phyloP scores from a whole-genome alignment of 2,329 filamentous ascomycete species.

The Fusarium odoratissimum region DNA sequence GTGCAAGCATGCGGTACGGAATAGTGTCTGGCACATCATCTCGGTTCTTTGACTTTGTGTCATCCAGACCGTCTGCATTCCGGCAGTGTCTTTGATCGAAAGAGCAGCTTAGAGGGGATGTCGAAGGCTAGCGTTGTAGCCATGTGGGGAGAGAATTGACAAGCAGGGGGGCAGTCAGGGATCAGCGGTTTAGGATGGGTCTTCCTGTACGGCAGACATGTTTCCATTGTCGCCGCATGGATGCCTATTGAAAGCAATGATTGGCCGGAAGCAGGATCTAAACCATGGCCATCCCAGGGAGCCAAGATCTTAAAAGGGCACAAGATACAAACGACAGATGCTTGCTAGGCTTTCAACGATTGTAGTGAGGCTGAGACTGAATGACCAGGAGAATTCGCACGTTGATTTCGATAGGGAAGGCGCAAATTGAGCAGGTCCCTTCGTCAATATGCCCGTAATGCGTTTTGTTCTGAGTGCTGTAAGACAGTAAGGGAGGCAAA shows the following conservation, averaged over 20 bases:
- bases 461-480: not conserved
- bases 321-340: conserved; percentile 25
- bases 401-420: not conserved
- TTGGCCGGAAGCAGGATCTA: conserved; percentile 37
- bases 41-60: conserved; percentile 12
- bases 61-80: conserved; percentile 11
- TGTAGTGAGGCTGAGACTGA: conserved; percentile 8
- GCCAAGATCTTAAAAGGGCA: conserved; percentile 31
- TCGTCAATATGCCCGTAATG: not conserved
- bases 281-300: conserved; percentile 30
- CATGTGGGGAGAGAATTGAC: conserved; percentile 44
- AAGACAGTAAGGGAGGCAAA: conserved; percentile 4
- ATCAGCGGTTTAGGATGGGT: conserved; percentile 42
- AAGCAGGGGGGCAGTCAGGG: conserved; percentile 40
- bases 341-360: not conserved
- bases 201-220: conserved; percentile 45
- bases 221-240: conserved; percentile 48
- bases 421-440: not conserved
- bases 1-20: conserved; percentile 19
- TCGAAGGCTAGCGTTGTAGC: conserved; percentile 35
- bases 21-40: not conserved
- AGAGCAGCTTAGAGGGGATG: conserved; percentile 28
- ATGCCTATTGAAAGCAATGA: conserved; percentile 27
- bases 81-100: conserved; percentile 16
- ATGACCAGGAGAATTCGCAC: not conserved